Base-by-base conservation (phyloP, 768 basidiomycete genomes). In the Collybia sordida region DNA sequence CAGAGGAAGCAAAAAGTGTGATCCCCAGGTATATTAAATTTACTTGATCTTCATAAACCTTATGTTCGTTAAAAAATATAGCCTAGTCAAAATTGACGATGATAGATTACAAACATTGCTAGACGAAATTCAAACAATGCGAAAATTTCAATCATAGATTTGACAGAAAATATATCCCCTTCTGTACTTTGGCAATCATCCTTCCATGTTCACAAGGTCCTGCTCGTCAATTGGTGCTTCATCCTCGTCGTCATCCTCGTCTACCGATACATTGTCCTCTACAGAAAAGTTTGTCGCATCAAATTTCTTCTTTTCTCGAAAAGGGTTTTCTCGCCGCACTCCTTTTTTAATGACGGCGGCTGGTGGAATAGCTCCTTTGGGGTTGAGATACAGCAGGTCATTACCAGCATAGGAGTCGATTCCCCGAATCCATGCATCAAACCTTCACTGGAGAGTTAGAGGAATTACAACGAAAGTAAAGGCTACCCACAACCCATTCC, bases 1-100 rank as follows among this genome's bases (percentile, higher is more conserved):
- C 90, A 3, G 93, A 96, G 57, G 94, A 96, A 67, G 88, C 93
- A 22, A 95, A 93, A 73, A 93, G 93, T 59, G 79, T 93, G 46
- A 74, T 96, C 27, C 93, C 93, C 6, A 95, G 92, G 93, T 88
- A 45, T 17, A 72, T 8, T 35, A 8, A 22, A 7, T 14, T 5
- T 8, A 11, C 9, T 36, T 45, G n/a, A 28, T 3, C 36, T 41
- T 14, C 42, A 27, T 43, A 4, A 28, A 28, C 31, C 14, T 12
- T 25, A 18, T 45, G 19, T 35, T 14, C 19, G 9, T 40, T 31
- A 38, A 23, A 31, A 6, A n/a, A 25, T 35, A 5, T 46, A 93
- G 93, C 66, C 78, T 96, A 23, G 84, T 89, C 19, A 92, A 92
- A 63, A 82, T 92, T 44, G 93, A 95, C 52, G 93, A 95, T 55